A percentile compares a stretch with the other conserved stretches of the same genome.
phyloP scores from a whole-genome alignment of 352 stramenopile species.

The Phytophthora podocarpi region DNA sequence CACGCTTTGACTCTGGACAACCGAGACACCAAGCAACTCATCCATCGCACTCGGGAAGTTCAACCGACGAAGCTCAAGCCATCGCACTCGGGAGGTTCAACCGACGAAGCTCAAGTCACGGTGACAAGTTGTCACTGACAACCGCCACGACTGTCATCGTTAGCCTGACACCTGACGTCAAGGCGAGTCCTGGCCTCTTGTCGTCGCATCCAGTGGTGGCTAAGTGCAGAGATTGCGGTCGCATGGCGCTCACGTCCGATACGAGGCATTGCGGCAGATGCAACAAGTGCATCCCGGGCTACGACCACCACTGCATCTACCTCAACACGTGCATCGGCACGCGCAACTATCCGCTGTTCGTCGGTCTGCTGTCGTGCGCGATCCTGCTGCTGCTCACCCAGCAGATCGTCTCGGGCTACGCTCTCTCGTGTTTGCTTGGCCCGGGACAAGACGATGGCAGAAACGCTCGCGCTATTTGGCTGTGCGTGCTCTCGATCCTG shows the following conservation, averaged over 20 bases:
- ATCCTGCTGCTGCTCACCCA: constrained; percentile 64
- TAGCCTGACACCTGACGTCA: not conserved
- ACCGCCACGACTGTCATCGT: not conserved
- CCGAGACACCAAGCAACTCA: constrained; percentile 13
- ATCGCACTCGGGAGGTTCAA: too few relatives aligned
- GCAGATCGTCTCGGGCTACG: constrained; percentile 50
- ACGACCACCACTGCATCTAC: constrained; percentile 96
- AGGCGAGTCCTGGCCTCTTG: not conserved
- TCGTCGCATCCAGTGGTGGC: constrained; percentile 16
- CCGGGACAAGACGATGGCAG: not conserved
- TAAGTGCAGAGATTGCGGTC: constrained; percentile 48
- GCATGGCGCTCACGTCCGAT: constrained; percentile 15
- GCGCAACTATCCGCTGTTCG: constrained; percentile 70
- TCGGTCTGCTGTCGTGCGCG: constrained; percentile 57
- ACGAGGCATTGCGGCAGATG: constrained; percentile 92
- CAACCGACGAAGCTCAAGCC: not conserved
- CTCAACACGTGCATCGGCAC: constrained; percentile 94
- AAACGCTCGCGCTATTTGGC: constrained; percentile 17
- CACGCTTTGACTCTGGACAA: constrained; percentile 45
- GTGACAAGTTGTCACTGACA: too few relatives aligned
- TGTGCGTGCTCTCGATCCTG: constrained; percentile 47
- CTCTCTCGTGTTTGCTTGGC: constrained; percentile 35
- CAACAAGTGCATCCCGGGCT: constrained; percentile 93
- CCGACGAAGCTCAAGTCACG: not conserved
- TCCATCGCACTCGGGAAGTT: too few relatives aligned